A percentile compares a stretch with the other conserved stretches of the same genome.
Evolutionary conservation across 2,329 filamentous ascomycete genomes (phyloP).

Genomic region (Diplodia scrobiculata): DNA sequence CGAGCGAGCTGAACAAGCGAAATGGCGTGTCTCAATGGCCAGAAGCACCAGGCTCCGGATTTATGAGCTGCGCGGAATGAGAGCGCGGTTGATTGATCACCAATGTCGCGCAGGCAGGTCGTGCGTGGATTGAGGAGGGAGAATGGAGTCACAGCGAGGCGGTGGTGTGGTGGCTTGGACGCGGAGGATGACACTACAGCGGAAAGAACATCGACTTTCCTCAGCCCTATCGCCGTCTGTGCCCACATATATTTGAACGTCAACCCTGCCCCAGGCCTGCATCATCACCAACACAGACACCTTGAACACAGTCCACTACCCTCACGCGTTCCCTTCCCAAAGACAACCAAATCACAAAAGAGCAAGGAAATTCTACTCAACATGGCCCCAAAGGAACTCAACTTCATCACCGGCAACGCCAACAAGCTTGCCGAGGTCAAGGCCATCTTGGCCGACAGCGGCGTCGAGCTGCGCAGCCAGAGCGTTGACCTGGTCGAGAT

Average conservation of each 20-base stretch:
- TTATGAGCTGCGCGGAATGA: conserved; percentile 12
- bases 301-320: neutral
- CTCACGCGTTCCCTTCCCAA: neutral
- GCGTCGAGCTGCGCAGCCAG: conserved; percentile 72
- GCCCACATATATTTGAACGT: conserved; percentile 7
- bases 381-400: conserved; percentile 62
- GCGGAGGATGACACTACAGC: conserved; percentile 1
- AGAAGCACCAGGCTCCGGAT: neutral
- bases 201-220: conserved; percentile 24
- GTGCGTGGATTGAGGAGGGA: neutral
- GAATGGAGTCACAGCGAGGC: conserved; percentile 12
- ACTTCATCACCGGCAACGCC: conserved; percentile 95
- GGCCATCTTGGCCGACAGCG: conserved; percentile 73
- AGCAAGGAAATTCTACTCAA: conserved; percentile 1
- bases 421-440: conserved; percentile 92
- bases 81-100: conserved; percentile 5
- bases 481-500: conserved; percentile 82
- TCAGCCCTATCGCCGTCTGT: conserved; percentile 19
- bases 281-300: neutral
- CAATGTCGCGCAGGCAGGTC: neutral
- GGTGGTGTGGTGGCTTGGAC: conserved; percentile 20
- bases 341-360: conserved; percentile 23
- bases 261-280: neutral
- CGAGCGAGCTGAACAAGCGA: conserved; percentile 7
- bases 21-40: neutral